phyloP scores from a whole-genome alignment of 805 yeast species.

The Saccharomyces mikatae region DNA sequence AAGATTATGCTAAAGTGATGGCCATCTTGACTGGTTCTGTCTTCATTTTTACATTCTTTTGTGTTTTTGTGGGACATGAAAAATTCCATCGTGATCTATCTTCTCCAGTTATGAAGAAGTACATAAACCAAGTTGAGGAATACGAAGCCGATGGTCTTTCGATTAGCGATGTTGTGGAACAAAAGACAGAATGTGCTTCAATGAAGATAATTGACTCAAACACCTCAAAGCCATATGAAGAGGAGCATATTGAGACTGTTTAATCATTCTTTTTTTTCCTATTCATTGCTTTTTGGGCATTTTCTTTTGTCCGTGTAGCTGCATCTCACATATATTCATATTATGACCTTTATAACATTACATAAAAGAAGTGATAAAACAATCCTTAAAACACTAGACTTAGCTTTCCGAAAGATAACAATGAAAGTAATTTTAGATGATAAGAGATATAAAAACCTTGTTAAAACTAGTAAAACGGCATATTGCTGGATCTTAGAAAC shows the following conservation, averaged over 20 bases:
- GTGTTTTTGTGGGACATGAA: constrained; percentile 53
- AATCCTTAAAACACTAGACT: not conserved
- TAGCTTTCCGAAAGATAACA: not conserved
- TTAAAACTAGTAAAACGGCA: not conserved
- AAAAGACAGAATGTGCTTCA: constrained; percentile 2
- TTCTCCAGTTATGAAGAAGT: constrained; percentile 27
- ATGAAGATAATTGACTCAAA: constrained; percentile 6
- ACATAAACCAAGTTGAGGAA: constrained; percentile 20
- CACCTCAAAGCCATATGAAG: constrained; percentile 7
- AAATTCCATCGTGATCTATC: constrained; percentile 34
- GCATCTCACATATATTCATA: not conserved
- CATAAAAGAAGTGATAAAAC: not conserved
- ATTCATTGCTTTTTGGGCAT: not conserved
- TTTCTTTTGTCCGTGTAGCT: not conserved
- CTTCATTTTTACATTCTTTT: constrained; percentile 42
- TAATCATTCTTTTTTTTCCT: not conserved
- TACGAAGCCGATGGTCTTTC: constrained; percentile 6
- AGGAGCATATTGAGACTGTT: constrained; percentile 7
- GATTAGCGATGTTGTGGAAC: constrained; percentile 1
- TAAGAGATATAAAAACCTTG: no score
- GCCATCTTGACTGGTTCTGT: constrained; percentile 61
- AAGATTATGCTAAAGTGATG: constrained; percentile 64
- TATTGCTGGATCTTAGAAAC: no score
- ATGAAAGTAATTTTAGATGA: no score
- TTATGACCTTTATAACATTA: not conserved